phyloP scores from a whole-genome alignment of 768 basidiomycete genomes.

The Termitomyces sp. region DNA sequence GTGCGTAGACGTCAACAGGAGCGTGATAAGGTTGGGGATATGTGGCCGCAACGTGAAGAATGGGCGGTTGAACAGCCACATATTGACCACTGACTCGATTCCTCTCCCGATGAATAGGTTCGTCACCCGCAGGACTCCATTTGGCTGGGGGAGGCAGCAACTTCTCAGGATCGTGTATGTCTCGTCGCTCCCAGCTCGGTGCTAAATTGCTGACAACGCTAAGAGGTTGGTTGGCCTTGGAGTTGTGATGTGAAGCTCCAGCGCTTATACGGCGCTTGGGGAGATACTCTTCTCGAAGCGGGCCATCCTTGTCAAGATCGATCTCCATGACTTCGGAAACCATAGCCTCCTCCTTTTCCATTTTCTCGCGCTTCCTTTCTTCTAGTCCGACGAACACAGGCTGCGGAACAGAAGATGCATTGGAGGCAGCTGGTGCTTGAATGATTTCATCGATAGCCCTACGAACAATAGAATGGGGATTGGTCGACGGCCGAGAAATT shows the following conservation, averaged over 20 bases:
- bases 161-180: slow-evolving; percentile 20
- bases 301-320: slow-evolving; percentile 81
- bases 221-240: slow-evolving; percentile 9
- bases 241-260: slow-evolving; percentile 21
- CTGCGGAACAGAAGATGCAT: slow-evolving; percentile 37
- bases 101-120: slow-evolving; percentile 59
- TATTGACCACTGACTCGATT: slow-evolving; percentile 56
- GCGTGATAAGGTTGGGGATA: slow-evolving; percentile 34
- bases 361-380: slow-evolving; percentile 52
- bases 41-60: slow-evolving; percentile 32
- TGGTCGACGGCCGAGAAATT: slow-evolving; percentile 73
- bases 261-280: slow-evolving; percentile 61
- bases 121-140: slow-evolving; percentile 81
- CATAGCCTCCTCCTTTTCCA: slow-evolving; percentile 39
- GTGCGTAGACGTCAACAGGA: slow-evolving; percentile 28
- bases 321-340: slow-evolving; percentile 60
- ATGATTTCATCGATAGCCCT: slow-evolving; percentile 69
- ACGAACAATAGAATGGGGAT: slow-evolving; percentile 66
- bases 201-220: slow-evolving; percentile 5
- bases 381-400: slow-evolving; percentile 75
- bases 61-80: slow-evolving; percentile 57
- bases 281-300: slow-evolving; percentile 76
- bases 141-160: slow-evolving; percentile 68
- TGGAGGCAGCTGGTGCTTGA: slow-evolving; percentile 38
- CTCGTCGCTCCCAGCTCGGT: slow-evolving; percentile 15